Evolutionary conservation across 2,329 filamentous ascomycete genomes (phyloP).

Genomic region (Chaetomiaceae sp.): DNA sequence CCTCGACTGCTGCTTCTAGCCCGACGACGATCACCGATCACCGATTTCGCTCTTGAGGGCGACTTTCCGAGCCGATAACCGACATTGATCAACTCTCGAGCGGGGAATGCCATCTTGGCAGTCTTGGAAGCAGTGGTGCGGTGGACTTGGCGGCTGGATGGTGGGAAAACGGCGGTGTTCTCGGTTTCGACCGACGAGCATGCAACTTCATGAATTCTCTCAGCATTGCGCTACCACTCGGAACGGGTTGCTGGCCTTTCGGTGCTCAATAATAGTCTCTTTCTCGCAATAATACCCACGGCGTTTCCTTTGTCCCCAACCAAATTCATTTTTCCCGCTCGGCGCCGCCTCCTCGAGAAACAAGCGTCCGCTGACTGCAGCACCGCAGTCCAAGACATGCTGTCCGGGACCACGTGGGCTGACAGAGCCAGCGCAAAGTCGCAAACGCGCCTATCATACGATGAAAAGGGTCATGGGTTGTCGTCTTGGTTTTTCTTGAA

Average conservation of each 20-base stretch:
- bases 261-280: too few relatives aligned
- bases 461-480: background rate
- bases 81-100: background rate
- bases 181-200: too few relatives aligned
- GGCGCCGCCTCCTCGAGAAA: too few relatives aligned
- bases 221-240: too few relatives aligned
- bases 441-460: background rate
- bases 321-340: too few relatives aligned
- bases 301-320: too few relatives aligned
- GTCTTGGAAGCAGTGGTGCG: background rate
- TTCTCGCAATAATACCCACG: too few relatives aligned
- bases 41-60: background rate
- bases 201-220: too few relatives aligned
- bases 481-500: background rate
- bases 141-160: background rate
- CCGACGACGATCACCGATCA: background rate
- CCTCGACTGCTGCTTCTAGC: slow-evolving; percentile 36
- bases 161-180: background rate
- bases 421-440: background rate
- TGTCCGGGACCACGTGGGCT: background rate
- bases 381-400: too few relatives aligned
- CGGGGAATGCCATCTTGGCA: background rate
- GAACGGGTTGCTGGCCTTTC: too few relatives aligned
- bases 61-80: background rate
- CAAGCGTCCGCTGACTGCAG: too few relatives aligned